These are phyloP conservation scores for Arxiozyma heterogenica DNA, from an alignment of 1,139 yeast species.

Conservation along the genomic window DNA sequence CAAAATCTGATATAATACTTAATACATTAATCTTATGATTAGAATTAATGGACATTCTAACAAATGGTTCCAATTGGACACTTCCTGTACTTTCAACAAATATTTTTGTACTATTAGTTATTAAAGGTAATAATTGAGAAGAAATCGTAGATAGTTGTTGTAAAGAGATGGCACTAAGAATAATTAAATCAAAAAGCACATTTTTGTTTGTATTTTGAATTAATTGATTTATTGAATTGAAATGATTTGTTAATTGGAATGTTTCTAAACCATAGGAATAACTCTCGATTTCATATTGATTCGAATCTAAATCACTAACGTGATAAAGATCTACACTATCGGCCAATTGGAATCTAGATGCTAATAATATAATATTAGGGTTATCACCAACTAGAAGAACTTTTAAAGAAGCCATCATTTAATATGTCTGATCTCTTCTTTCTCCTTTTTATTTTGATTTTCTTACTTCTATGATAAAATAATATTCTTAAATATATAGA, in stretches of 20 bases:
- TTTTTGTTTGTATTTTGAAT: neutral
- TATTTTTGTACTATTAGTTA: constrained; percentile 39
- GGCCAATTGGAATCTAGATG: constrained; percentile 29
- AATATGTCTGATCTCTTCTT: neutral
- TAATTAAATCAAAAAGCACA: constrained; percentile 36
- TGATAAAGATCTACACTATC: constrained; percentile 28
- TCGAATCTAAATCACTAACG: constrained; percentile 20
- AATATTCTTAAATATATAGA: neutral
- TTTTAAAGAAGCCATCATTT: constrained; percentile 21
- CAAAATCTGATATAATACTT: constrained; percentile 59
- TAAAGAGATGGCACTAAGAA: constrained; percentile 39
- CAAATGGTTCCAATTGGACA: constrained; percentile 62
- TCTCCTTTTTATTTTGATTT: neutral
- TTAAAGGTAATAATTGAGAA: constrained; percentile 30
- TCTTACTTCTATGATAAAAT: neutral
- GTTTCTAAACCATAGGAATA: constrained; percentile 21
- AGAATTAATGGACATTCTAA: constrained; percentile 32
- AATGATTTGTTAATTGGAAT: constrained; percentile 21
- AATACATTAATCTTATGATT: constrained; percentile 35
- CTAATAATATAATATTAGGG: constrained; percentile 26
- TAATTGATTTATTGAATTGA: constrained; percentile 16
- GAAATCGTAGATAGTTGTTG: constrained; percentile 40
- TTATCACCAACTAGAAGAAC: constrained; percentile 28
- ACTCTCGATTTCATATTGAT: constrained; percentile 19
- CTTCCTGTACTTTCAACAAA: constrained; percentile 63